Conservation (phyloP, 139 green algal species). For the Eudorina sp. region DNA sequence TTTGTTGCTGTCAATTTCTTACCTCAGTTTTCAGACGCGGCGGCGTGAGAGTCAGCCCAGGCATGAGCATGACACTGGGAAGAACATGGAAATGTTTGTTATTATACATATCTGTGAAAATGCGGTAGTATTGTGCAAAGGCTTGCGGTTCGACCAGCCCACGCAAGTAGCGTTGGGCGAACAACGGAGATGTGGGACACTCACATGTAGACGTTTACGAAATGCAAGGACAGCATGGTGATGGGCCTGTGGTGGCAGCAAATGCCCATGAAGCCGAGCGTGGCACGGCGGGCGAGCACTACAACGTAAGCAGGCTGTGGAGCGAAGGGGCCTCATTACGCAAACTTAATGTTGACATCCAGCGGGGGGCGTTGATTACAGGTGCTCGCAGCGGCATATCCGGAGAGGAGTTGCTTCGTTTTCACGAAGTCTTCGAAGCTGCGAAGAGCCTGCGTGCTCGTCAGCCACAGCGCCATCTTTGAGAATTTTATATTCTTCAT, state of each 20-base stretch:
- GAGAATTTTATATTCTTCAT: conserved; percentile 24
- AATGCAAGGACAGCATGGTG: background rate
- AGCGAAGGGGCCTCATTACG: background rate
- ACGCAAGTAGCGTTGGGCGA: background rate
- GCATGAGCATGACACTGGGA: too few species aligned
- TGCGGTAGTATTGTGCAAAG: too few species aligned
- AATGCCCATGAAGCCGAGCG: background rate
- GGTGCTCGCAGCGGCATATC: background rate
- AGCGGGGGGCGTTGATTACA: too few species aligned
- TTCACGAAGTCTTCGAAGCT: background rate
- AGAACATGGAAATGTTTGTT: too few species aligned
- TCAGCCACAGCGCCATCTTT: conserved; percentile 10
- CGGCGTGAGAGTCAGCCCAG: too few species aligned
- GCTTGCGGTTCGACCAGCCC: too few species aligned
- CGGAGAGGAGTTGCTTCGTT: conserved; percentile 12
- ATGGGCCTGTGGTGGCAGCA: background rate
- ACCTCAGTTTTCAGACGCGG: too few species aligned
- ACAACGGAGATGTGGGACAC: background rate
- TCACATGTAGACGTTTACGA: background rate
- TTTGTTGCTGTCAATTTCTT: too few species aligned
- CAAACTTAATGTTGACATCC: too few species aligned
- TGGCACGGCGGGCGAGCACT: background rate
- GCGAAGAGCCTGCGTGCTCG: background rate
- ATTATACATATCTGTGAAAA: too few species aligned
- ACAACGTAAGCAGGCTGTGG: background rate